phyloP scores from a whole-genome alignment of 139 green algal genomes.

The Mychonastes homosphaera region DNA sequence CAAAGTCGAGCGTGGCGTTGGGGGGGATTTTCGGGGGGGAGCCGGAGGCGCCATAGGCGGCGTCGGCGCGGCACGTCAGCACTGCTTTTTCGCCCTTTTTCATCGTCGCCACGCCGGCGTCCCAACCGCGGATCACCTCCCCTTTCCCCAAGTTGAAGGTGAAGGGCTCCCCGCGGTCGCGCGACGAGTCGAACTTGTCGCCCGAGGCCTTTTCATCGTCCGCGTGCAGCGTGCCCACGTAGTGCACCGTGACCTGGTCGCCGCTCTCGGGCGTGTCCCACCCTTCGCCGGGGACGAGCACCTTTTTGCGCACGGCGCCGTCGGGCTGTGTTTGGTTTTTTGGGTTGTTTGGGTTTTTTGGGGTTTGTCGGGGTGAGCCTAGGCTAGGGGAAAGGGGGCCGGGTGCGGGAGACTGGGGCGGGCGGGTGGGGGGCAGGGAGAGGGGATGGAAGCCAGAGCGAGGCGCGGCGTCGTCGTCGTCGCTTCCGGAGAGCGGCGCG shows the following conservation, averaged over 20 bases:
- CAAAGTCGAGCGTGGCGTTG: constrained; percentile 88
- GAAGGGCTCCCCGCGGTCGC: constrained; percentile 79
- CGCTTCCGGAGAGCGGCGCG: not conserved
- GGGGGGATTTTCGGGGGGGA: constrained; percentile 80
- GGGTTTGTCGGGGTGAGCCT: not conserved
- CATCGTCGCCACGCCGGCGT: constrained; percentile 87
- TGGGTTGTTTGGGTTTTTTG: no score
- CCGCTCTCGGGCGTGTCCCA: constrained; percentile 74
- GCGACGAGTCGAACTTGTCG: constrained; percentile 84
- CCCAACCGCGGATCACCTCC: constrained; percentile 64
- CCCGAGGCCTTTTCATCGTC: no score
- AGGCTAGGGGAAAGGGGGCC: not conserved
- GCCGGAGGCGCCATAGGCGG: constrained; percentile 82
- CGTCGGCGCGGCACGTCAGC: constrained; percentile 65
- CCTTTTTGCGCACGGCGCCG: constrained; percentile 74
- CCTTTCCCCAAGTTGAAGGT: constrained; percentile 69
- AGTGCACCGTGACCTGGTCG: constrained; percentile 86
- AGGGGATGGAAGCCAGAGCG: not conserved
- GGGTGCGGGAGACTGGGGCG: not conserved
- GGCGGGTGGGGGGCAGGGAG: no score
- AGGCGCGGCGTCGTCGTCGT: not conserved
- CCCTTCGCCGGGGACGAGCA: constrained; percentile 56
- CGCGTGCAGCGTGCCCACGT: constrained; percentile 79
- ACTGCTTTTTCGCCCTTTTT: constrained; percentile 81
- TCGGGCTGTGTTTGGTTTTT: no score